Evolutionary conservation across 768 basidiomycete species (phyloP), one percentile per base, ranked within the genome.

Genomic region (Tricholoma bakamatsutake): DNA sequence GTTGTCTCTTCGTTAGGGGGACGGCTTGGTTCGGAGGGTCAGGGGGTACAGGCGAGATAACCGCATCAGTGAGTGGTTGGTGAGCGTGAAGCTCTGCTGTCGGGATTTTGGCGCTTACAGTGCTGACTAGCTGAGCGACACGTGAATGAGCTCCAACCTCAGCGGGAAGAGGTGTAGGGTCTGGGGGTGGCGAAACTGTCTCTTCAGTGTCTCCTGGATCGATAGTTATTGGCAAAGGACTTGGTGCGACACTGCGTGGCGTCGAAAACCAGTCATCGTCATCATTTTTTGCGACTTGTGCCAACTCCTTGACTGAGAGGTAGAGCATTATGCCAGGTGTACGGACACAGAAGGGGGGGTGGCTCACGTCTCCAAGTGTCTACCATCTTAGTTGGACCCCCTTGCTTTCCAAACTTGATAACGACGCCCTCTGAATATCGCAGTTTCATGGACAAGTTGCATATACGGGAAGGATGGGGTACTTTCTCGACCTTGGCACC

Each of bases 361-460:
- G 30, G 68, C 71, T 60, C 53, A 79, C 78, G 60, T 50, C 64
- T 57, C 73, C 76, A 79, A 18, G 76, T 76, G 59, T 80, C 65
- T 8, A 80, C 57, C 27, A 59, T 53, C 24, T 54, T 46, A 42
- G 33, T 68, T 47, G 54, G 61, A 53, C 50, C 70, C 65, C 55
- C 63, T 55, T 54, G 67, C 48, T 62, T 70, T 43, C 69, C 34
- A 53, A 76, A 74, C 60, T 73, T 75, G 28, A 80, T 58, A 15
- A 70, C 54, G 21, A 75, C 73, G 15, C 81, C 82, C 4, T 73
- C 65, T 3, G 66, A 61, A 57, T 75, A 84, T 30, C 65, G 59
- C 55, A 85, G 65, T 17, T 61, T 57, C 54, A 81, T 64, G 30
- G 77, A 73, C n/a, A 79, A 63, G 21, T 58, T 69, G 50, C 65